Base-by-base conservation (phyloP, 768 basidiomycete genomes). In the Auricularia auricula-judae region DNA sequence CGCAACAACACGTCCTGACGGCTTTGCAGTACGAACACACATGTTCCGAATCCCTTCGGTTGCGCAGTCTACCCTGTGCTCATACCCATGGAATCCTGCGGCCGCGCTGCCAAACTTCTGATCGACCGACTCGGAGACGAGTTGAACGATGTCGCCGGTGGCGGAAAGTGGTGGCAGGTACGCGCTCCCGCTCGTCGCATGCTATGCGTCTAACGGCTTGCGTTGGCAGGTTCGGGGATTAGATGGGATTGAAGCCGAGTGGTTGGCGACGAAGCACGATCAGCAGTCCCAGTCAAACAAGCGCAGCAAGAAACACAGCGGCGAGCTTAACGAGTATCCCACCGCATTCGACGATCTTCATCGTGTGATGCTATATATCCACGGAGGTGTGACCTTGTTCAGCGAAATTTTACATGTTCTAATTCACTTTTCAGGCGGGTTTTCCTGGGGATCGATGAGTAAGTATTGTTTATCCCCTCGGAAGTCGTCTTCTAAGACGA, bases 91-190 rank as follows among this genome's bases (percentile, higher is more conserved):
- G 78, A 84, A 0, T 84, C 79, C 56, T 93, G 93, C 69, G 84
- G 89, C 51, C 80, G 86, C 34, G 90, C 93, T 2, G 89, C 93
- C 4, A 72, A 74, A 1, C 75, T 84, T 66, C 80, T 98, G 56
- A 86, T 94, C 64, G 77, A 84, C 66, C 91, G 85, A 2, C 79
- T 97, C 8, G 93, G 94, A 1, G 93, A 94, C 18, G 69, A 71
- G 51, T 86, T 89, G 70, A 83, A 88, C 43, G 81, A 80, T 44
- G 72, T 92, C 39, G 86, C 93, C 3, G 96, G 96, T 10, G 96
- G 96, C 1, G 84, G 85, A 4, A 94, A 95, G 72, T 98, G 96
- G 94, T 98, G 96, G 96, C 95, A 97, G 75, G 93, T 95, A 36
- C 86, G 95, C 47, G 8, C 16, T 4, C 21, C 18, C 18, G 8